A percentile compares a stretch with the other conserved stretches of the same genome.
These are phyloP conservation scores for Citrus australasica DNA, from an alignment of 345 rosid genomes.

Conservation along the genomic window DNA sequence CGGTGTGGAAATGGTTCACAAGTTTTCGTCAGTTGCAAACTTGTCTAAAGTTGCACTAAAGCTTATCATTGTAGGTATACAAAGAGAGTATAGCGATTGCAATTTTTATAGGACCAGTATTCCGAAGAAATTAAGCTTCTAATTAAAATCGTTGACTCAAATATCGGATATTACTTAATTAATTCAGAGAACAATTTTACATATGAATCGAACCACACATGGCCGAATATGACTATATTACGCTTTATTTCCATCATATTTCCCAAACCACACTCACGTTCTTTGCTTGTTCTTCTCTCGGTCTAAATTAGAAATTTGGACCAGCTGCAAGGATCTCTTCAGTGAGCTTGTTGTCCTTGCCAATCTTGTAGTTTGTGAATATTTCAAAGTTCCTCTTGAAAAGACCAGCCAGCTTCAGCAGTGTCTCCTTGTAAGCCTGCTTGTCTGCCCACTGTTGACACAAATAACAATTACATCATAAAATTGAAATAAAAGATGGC, in stretches of 20 bases:
- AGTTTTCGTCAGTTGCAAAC: too few species aligned
- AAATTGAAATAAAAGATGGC: neutral
- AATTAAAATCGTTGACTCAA: neutral
- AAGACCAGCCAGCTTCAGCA: constrained; percentile 82
- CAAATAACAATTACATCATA: constrained; percentile 2
- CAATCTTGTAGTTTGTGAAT: constrained; percentile 76
- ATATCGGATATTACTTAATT: neutral
- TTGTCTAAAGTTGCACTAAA: too few species aligned
- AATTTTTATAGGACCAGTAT: neutral
- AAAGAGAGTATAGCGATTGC: too few species aligned
- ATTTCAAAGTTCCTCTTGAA: constrained; percentile 78
- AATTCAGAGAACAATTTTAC: neutral
- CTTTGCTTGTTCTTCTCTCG: neutral
- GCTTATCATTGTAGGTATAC: too few species aligned
- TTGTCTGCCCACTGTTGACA: constrained; percentile 74
- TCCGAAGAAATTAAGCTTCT: neutral
- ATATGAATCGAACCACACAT: neutral
- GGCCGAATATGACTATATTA: neutral
- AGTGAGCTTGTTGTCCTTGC: constrained; percentile 65
- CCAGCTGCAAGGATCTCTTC: constrained; percentile 89
- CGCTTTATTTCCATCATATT: neutral
- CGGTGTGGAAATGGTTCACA: too few species aligned
- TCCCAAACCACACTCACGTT: neutral
- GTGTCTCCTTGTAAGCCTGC: constrained; percentile 67
- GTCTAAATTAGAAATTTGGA: constrained; percentile 45